Base-by-base conservation (phyloP, 805 yeast genomes). In the Suhomyces pyralidae region DNA sequence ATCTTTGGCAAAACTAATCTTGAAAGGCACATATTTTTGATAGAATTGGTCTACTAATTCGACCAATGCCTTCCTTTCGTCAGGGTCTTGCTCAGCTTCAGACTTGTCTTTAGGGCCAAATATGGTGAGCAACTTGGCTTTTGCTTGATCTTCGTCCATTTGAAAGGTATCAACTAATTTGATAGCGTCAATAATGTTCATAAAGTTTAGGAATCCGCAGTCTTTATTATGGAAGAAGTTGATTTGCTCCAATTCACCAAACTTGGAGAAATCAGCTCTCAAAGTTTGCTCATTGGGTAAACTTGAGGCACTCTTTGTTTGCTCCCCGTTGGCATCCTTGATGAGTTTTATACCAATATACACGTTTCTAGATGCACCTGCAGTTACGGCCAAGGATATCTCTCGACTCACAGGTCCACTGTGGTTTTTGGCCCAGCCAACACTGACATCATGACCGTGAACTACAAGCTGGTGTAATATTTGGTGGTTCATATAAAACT, bases 221-320 rank as follows among this genome's bases (percentile, higher is more conserved):
- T 81, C 83, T 20, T 82, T 82, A 63, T 84, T 85, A 60, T 78
- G 85, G 60, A 84, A 81, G 61, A 79, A 85, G 61, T 88, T 88
- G 53, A 88, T 83, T 64, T 87, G 94, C 66, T 88, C 96, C 62
- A 86, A 73, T 19, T 80, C 86, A 9, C 96, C 96, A 71, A 82
- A 88, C 15, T 66, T 65, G 4, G 77, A 67, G 56, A 88, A 87
- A 64, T 88, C 93, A 3, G 65, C 58, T 51, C 91, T 74, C 36
- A 88, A 65, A 19, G 73, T 73, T 1, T 69, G 72, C 53, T 80
- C 86, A 38, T 54, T 61, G 0, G 79, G 78, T n/a, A 74, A 58
- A 56, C 60, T 3, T 10, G 20, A 8, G 8, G 40, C 19, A 45
- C 48, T 40, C 26, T 26, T 44, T 9, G 45, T 10, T 40, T 32